Evolutionary conservation across 257 asterid species (phyloP).

Genomic region (Linaria vulgaris): DNA sequence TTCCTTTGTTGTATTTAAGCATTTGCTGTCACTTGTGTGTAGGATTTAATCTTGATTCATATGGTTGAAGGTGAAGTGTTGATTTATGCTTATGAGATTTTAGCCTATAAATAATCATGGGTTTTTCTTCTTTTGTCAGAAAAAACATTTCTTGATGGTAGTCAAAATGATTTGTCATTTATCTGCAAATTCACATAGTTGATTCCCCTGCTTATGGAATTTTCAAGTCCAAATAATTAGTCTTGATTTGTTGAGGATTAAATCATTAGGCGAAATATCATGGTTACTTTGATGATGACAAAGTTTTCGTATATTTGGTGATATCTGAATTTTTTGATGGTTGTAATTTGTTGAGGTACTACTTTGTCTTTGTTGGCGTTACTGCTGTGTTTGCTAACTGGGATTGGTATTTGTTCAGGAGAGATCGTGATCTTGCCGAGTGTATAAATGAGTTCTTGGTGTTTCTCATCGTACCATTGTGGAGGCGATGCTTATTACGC

Average conservation of each 20-base stretch:
- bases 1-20: conserved; percentile 10
- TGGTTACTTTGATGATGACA: too few species aligned
- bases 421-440: conserved; percentile 29
- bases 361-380: conserved; percentile 11
- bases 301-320: conserved; percentile 3
- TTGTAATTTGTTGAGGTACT: conserved; percentile 9
- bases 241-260: not conserved
- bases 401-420: conserved; percentile 23
- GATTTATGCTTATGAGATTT: conserved; percentile 29
- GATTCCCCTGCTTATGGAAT: not conserved
- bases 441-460: conserved; percentile 40
- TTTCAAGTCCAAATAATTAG: too few species aligned
- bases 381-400: conserved; percentile 6
- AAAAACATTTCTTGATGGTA: conserved; percentile 1
- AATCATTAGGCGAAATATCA: too few species aligned
- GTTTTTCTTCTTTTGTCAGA: not conserved
- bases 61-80: conserved; percentile 22
- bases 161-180: conserved; percentile 22
- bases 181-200: not conserved
- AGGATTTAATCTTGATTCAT: conserved; percentile 26
- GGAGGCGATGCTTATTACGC: conserved; percentile 35
- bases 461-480: conserved; percentile 29
- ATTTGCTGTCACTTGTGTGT: not conserved
- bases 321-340: not conserved
- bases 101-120: conserved; percentile 21